Conservation (phyloP, 306 rosid genomes). For the Quillaja saponaria region DNA sequence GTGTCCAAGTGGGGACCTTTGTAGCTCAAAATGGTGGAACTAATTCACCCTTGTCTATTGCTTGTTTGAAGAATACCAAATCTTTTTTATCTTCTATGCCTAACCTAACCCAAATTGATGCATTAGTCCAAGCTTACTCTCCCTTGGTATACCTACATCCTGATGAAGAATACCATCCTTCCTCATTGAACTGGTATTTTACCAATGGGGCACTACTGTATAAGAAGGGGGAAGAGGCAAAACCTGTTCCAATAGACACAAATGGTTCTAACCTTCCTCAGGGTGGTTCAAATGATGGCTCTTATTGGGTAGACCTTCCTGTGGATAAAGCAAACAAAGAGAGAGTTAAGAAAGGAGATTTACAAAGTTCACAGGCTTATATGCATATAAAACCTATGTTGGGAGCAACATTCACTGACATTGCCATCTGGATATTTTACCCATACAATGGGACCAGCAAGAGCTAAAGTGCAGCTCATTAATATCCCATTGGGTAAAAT, state of each 20-base stretch:
- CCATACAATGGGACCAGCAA: conserved; percentile 60
- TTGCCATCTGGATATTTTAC: conserved; percentile 54
- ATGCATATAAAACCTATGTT: conserved; percentile 56
- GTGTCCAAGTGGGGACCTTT: conserved; percentile 64
- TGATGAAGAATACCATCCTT: conserved; percentile 54
- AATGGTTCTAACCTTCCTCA: conserved; percentile 54
- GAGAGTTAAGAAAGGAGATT: conserved; percentile 48
- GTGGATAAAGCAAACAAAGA: conserved; percentile 29
- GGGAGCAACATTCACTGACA: conserved; percentile 55
- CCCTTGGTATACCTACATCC: conserved; percentile 68
- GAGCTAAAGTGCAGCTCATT: conserved; percentile 42
- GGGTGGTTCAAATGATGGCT: conserved; percentile 47
- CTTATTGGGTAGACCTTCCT: conserved; percentile 59
- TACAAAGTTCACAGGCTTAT: conserved; percentile 37
- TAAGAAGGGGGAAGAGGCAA: conserved; percentile 43
- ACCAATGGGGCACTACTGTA: conserved; percentile 60
- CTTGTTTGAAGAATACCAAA: conserved; percentile 64
- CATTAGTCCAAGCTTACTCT: conserved; percentile 52
- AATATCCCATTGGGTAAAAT: conserved; percentile 43
- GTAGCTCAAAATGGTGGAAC: conserved; percentile 38
- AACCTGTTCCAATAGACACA: conserved; percentile 42
- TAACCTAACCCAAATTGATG: conserved; percentile 43
- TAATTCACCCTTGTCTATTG: conserved; percentile 21
- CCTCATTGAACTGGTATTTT: conserved; percentile 68
- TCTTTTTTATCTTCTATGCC: conserved; percentile 52